Evolutionary conservation across 805 yeast species (phyloP).

Genomic region (Diddensiella transvaalensis): DNA sequence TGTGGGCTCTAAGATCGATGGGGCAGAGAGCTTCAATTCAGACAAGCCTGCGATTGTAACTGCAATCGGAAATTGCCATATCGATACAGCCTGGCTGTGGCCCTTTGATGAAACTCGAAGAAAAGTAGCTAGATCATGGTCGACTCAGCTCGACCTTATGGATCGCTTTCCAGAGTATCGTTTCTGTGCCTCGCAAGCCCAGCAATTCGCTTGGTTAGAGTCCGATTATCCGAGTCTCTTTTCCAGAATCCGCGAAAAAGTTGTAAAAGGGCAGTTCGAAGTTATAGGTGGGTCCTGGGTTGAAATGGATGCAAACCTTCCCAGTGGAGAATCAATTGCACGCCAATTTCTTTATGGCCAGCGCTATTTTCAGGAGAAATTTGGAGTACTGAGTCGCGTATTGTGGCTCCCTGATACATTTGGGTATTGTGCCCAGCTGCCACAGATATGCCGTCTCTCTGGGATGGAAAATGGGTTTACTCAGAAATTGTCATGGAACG

Average conservation of each 20-base stretch:
- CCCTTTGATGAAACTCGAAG: conserved; percentile 92
- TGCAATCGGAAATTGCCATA: conserved; percentile 90
- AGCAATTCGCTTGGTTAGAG: conserved; percentile 86
- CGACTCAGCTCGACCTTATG: conserved; percentile 77
- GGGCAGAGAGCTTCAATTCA: conserved; percentile 51
- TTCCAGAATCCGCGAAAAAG: conserved; percentile 52
- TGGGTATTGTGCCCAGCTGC: conserved; percentile 81
- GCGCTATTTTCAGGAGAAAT: conserved; percentile 62
- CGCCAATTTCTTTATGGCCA: conserved; percentile 79
- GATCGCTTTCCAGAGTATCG: conserved; percentile 85
- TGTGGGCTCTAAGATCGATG: conserved; percentile 61
- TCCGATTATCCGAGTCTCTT: conserved; percentile 78
- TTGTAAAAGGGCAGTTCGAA: conserved; percentile 60
- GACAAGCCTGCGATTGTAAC: conserved; percentile 44
- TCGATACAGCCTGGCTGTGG: conserved; percentile 99
- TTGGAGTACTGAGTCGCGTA: conserved; percentile 59
- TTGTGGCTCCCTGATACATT: conserved; percentile 88
- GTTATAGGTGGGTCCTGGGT: conserved; percentile 91
- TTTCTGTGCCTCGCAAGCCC: conserved; percentile 92
- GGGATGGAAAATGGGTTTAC: conserved; percentile 71
- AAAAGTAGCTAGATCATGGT: conserved; percentile 89
- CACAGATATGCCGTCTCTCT: conserved; percentile 70
- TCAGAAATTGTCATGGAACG: conserved; percentile 83
- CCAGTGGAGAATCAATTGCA: conserved; percentile 75
- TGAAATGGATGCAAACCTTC: conserved; percentile 81